phyloP scores from a whole-genome alignment of 164 flowering plant species.

The Aristolochia californica region DNA sequence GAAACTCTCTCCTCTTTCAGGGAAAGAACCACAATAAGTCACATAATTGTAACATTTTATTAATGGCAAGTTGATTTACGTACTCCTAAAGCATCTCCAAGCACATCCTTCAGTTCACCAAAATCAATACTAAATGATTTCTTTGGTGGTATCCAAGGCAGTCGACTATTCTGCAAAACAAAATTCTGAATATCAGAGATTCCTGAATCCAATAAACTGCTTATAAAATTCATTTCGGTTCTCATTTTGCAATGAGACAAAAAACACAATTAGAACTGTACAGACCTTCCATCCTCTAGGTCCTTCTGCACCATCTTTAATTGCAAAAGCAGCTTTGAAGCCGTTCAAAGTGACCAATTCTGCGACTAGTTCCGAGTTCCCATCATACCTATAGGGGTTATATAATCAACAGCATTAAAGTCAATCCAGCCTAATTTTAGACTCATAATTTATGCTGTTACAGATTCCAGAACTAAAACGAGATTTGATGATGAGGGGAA shows the following conservation, averaged over 20 bases:
- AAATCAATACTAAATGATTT: slow-evolving; percentile 53
- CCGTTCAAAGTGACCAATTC: slow-evolving; percentile 89
- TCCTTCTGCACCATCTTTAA: slow-evolving; percentile 98
- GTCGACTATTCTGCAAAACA: slow-evolving; percentile 64
- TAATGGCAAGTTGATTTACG: slow-evolving; percentile 17
- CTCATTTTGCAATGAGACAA: too few species aligned
- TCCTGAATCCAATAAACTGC: too few species aligned
- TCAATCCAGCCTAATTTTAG: too few species aligned
- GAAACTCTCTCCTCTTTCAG: too few species aligned
- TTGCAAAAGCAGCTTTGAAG: slow-evolving; percentile 88
- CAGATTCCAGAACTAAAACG: too few species aligned
- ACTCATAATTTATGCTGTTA: too few species aligned
- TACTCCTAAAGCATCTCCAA: slow-evolving; percentile 55
- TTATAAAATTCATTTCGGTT: too few species aligned
- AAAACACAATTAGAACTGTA: too few species aligned
- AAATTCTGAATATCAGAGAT: neutral
- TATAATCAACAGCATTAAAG: neutral
- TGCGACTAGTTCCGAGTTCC: slow-evolving; percentile 89
- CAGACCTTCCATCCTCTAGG: slow-evolving; percentile 87
- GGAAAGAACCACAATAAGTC: neutral
- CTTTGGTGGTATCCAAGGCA: slow-evolving; percentile 77
- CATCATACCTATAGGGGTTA: slow-evolving; percentile 65
- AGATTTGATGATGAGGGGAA: too few species aligned
- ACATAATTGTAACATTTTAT: neutral
- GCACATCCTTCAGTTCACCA: slow-evolving; percentile 39